Conservation (phyloP, 2,329 filamentous ascomycete genomes). For the Gnomoniopsis sp. region DNA sequence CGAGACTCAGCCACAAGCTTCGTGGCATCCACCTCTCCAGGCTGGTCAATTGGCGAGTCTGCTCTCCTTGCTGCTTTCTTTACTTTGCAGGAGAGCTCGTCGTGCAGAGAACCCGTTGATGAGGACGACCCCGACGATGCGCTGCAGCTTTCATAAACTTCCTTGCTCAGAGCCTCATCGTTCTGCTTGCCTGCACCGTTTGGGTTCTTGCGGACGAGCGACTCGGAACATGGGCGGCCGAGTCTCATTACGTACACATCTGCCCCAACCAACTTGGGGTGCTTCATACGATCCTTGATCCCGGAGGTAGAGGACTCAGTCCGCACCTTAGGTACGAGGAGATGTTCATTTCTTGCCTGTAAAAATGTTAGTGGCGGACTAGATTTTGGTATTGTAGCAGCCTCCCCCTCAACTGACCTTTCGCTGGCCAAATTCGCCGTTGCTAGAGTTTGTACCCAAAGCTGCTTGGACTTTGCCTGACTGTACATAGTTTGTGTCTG, state of each 20-base stretch:
- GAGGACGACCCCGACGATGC: background rate
- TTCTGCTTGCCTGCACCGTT: background rate
- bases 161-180: background rate
- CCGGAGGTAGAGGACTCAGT: constrained; percentile 10
- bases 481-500: background rate
- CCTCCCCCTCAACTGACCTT: background rate
- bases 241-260: constrained; percentile 49
- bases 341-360: constrained; percentile 24
- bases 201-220: background rate
- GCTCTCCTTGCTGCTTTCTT: constrained; percentile 1
- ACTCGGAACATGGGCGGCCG: constrained; percentile 12
- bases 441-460: background rate
- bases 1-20: constrained; percentile 32
- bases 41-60: background rate
- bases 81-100: constrained; percentile 36
- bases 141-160: constrained; percentile 1
- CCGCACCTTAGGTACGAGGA: constrained; percentile 12
- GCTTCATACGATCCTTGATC: constrained; percentile 38
- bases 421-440: background rate
- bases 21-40: background rate
- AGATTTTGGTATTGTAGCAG: constrained; percentile 3
- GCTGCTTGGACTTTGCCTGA: background rate
- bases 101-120: constrained; percentile 39
- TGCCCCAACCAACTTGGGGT: constrained; percentile 43
- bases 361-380: constrained; percentile 24